Percentiles rank a stretch among this genome's conserved stretches.
phyloP scores from a whole-genome alignment of 345 rosid species.

The Sisymbrium altissimum region DNA sequence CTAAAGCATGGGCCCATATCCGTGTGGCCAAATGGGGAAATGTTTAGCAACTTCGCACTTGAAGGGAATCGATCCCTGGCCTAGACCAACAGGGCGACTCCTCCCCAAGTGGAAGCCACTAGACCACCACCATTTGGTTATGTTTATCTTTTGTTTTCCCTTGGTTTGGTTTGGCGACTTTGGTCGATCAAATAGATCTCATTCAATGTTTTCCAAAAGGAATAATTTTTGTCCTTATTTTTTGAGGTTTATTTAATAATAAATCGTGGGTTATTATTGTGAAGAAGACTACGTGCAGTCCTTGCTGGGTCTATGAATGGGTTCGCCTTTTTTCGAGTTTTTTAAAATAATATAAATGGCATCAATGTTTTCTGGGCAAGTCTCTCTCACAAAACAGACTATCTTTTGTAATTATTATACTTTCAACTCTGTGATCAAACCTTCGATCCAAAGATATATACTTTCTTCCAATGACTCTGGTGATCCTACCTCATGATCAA shows the following conservation, averaged over 20 bases:
- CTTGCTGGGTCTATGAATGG: slow-evolving; percentile 32
- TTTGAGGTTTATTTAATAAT: neutral
- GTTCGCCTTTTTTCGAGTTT: neutral
- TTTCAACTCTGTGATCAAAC: slow-evolving; percentile 6
- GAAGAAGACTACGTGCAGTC: slow-evolving; percentile 39
- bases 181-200: slow-evolving; percentile 17
- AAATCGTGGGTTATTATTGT: neutral
- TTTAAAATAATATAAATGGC: neutral
- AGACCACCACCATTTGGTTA: no score
- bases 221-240: no score
- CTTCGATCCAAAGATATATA: slow-evolving; percentile 4
- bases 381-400: slow-evolving; percentile 19
- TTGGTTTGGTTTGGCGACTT: neutral
- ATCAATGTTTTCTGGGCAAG: slow-evolving; percentile 27
- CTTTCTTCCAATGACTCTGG: slow-evolving; percentile 12
- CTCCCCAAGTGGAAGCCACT: no score
- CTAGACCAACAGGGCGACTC: no score
- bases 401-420: slow-evolving; percentile 8
- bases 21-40: no score
- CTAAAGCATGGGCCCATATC: no score
- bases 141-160: neutral
- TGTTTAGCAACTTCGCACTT: no score
- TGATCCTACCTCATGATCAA: neutral
- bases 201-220: slow-evolving; percentile 19
- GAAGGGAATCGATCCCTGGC: no score